Percentiles rank a stretch among this genome's conserved stretches.
Evolutionary conservation across 225 moss, liverwort and hornwort genomes (phyloP).

Genomic region (Bryoerythrophyllum caledonicum): DNA sequence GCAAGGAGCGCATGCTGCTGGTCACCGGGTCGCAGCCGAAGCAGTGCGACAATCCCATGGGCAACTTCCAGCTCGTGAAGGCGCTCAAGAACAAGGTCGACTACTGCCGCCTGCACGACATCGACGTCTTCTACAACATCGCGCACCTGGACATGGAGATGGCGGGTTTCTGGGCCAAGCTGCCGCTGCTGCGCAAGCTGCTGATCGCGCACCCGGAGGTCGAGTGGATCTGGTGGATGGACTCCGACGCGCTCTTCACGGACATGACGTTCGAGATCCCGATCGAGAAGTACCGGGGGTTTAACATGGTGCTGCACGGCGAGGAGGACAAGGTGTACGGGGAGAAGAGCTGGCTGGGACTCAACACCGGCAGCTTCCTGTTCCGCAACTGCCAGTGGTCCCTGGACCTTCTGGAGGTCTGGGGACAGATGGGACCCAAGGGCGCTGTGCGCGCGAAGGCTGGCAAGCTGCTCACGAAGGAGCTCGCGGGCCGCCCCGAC

Average conservation of each 20-base stretch:
- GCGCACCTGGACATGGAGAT: constrained; percentile 59
- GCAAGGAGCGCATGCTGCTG: constrained; percentile 48
- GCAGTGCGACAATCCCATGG: constrained; percentile 41
- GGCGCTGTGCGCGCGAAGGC: constrained; percentile 38
- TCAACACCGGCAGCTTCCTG: constrained; percentile 57
- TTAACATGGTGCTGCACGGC: constrained; percentile 60
- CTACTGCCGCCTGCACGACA: constrained; percentile 52
- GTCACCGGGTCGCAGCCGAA: constrained; percentile 60
- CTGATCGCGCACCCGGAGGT: constrained; percentile 52
- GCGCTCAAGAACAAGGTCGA: constrained; percentile 60
- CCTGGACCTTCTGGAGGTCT: constrained; percentile 47
- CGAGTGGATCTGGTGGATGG: constrained; percentile 76
- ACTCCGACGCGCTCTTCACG: constrained; percentile 63
- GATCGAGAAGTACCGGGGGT: constrained; percentile 37
- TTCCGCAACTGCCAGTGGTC: constrained; percentile 65
- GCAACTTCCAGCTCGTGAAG: constrained; percentile 54
- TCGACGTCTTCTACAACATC: constrained; percentile 62
- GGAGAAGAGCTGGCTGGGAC: constrained; percentile 54
- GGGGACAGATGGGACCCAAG: constrained; percentile 66
- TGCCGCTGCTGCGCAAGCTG: constrained; percentile 49
- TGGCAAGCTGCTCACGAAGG: constrained; percentile 37
- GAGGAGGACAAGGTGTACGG: constrained; percentile 37
- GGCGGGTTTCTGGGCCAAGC: constrained; percentile 64
- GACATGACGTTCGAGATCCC: constrained; percentile 61
- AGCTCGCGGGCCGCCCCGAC: constrained; percentile 35